phyloP scores from a whole-genome alignment of 1,284 basidiomycete genomes.

The Microbotryomycetes sp. region DNA sequence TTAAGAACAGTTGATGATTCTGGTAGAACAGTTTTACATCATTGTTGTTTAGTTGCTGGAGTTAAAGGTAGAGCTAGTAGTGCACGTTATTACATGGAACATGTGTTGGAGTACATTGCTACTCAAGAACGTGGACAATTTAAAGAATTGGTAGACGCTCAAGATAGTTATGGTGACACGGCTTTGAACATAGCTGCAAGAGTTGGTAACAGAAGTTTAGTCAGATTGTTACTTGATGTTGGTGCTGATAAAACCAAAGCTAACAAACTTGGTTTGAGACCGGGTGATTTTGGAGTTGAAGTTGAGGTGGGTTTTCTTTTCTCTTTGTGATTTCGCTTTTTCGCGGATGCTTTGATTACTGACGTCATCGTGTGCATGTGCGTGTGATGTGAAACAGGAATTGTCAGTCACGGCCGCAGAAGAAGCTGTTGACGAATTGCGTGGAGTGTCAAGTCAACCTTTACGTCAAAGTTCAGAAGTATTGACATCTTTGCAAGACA shows the following conservation, averaged over 20 bases:
- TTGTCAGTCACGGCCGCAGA: conserved; percentile 59
- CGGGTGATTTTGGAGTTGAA: conserved; percentile 89
- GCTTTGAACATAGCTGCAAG: conserved; percentile 91
- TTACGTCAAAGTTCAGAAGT: conserved; percentile 86
- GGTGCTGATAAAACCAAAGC: conserved; percentile 83
- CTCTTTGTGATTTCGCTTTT: not conserved
- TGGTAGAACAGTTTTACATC: conserved; percentile 87
- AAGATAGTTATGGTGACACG: conserved; percentile 95
- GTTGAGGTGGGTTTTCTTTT: conserved; percentile 56
- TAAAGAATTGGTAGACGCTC: conserved; percentile 75
- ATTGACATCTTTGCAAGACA: conserved; percentile 73
- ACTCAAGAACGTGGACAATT: conserved; percentile 50
- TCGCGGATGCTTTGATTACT: conserved; percentile 30
- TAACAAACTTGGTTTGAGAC: conserved; percentile 90
- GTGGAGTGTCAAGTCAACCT: conserved; percentile 46
- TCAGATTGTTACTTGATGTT: conserved; percentile 81
- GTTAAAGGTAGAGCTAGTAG: conserved; percentile 76
- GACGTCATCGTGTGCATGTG: conserved; percentile 45
- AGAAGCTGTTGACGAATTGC: conserved; percentile 62
- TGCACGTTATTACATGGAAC: conserved; percentile 88
- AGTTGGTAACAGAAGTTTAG: conserved; percentile 82
- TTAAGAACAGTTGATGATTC: conserved; percentile 86
- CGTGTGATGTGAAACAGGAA: too few relatives aligned
- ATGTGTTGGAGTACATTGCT: conserved; percentile 62
- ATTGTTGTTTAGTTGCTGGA: conserved; percentile 83